Conservation (phyloP, 805 yeast genomes). For the Kuraishia floccosa region DNA sequence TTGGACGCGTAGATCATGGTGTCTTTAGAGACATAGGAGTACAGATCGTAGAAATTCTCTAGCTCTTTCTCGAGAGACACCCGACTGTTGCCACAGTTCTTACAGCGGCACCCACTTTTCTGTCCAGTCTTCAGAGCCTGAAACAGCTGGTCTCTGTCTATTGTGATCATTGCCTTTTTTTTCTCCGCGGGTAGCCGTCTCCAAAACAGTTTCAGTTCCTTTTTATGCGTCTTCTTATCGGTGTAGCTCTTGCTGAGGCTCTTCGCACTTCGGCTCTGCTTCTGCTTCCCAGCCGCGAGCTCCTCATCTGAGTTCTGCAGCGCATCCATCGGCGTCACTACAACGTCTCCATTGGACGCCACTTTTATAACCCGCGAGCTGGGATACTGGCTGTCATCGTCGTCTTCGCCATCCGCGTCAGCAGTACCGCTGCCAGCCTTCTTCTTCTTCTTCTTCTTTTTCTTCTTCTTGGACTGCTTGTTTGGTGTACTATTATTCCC, state of each 20-base stretch:
- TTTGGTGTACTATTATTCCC: too few species aligned
- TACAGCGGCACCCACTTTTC: constrained; percentile 52
- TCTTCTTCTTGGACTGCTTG: constrained; percentile 6
- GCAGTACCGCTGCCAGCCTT: constrained; percentile 2
- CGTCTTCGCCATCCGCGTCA: constrained; percentile 29
- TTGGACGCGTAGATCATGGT: neutral
- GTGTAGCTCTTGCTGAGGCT: constrained; percentile 30
- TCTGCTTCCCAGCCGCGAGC: too few species aligned
- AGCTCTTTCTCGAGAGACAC: constrained; percentile 65
- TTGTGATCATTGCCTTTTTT: constrained; percentile 47
- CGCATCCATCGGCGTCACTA: constrained; percentile 44
- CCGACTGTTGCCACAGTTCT: constrained; percentile 68
- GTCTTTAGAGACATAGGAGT: constrained; percentile 31
- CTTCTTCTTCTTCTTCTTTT: constrained; percentile 8
- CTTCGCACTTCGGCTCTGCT: constrained; percentile 4
- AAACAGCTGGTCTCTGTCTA: constrained; percentile 62
- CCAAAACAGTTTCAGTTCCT: constrained; percentile 53
- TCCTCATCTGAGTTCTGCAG: too few species aligned
- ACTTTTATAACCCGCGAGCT: constrained; percentile 60
- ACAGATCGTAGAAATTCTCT: constrained; percentile 59
- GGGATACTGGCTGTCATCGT: constrained; percentile 57
- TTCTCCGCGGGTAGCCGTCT: constrained; percentile 45
- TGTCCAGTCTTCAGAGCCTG: constrained; percentile 52
- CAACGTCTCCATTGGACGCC: constrained; percentile 61
- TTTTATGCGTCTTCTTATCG: constrained; percentile 36